phyloP scores from a whole-genome alignment of 1,139 yeast species.

The Yamadazyma dendronema region DNA sequence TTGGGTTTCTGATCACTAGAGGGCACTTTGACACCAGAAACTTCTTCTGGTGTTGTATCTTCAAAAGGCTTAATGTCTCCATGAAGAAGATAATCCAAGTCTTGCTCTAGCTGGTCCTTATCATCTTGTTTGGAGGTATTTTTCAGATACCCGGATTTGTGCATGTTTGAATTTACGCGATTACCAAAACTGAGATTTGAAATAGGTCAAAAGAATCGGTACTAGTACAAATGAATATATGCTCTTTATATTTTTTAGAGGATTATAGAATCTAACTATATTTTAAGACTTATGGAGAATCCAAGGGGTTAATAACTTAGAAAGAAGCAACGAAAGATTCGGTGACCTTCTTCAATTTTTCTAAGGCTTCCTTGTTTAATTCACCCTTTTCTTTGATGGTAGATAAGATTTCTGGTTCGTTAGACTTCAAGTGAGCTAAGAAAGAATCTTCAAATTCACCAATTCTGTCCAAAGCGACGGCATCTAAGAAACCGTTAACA shows the following conservation, averaged over 20 bases:
- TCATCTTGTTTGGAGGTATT: too few species aligned
- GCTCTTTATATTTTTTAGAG: conserved; percentile 15
- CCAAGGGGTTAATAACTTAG: too few species aligned
- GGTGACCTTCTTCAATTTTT: conserved; percentile 84
- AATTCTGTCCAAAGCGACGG: conserved; percentile 79
- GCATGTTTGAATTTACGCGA: neutral
- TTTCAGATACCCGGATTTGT: too few species aligned
- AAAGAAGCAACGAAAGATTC: conserved; percentile 90
- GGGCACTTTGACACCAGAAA: too few species aligned
- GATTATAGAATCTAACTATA: conserved; percentile 13
- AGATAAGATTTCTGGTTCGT: conserved; percentile 78
- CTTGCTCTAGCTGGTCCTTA: too few species aligned
- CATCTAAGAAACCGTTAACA: conserved; percentile 98
- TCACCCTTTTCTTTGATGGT: conserved; percentile 90
- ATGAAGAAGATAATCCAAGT: conserved; percentile 18
- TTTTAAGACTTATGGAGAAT: neutral
- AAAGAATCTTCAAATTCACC: conserved; percentile 91
- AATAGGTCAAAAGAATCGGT: neutral
- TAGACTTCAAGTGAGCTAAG: conserved; percentile 87
- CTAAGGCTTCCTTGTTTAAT: conserved; percentile 84
- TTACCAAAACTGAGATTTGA: neutral
- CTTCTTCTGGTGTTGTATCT: too few species aligned
- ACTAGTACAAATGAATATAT: conserved; percentile 9
- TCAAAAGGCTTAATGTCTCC: too few species aligned
- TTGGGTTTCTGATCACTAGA: too few species aligned